A percentile compares a stretch with the other conserved stretches of the same genome.
These are phyloP conservation scores for Beauveria australis DNA, from an alignment of 2,329 filamentous ascomycete species.

Conservation along the genomic window DNA sequence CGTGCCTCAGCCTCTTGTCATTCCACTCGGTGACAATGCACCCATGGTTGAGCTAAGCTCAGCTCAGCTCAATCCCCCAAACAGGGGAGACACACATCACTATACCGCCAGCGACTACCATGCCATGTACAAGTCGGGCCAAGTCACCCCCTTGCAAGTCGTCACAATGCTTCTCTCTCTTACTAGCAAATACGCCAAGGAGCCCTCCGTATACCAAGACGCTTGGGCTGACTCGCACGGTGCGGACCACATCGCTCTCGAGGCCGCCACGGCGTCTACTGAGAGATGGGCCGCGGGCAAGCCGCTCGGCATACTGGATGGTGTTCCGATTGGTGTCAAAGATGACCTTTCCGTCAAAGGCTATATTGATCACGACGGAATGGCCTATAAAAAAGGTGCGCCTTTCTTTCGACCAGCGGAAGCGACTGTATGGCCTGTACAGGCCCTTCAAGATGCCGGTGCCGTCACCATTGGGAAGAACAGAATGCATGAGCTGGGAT, in stretches of 20 bases:
- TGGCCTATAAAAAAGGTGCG: conserved; percentile 48
- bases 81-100: conserved; percentile 44
- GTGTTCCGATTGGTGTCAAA: conserved; percentile 76
- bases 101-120: conserved; percentile 71
- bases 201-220: conserved; percentile 53
- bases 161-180: conserved; percentile 62
- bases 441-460: conserved; percentile 63
- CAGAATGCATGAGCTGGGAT: conserved; percentile 73
- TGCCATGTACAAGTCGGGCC: conserved; percentile 60
- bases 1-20: conserved; percentile 43
- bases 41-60: conserved; percentile 32
- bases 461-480: conserved; percentile 69
- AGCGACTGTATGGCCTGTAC: conserved; percentile 62
- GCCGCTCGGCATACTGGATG: conserved; percentile 64
- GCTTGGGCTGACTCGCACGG: conserved; percentile 64
- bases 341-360: conserved; percentile 68
- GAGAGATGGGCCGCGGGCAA: conserved; percentile 60
- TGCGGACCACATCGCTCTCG: conserved; percentile 47
- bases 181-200: conserved; percentile 50
- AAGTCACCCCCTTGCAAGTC: conserved; percentile 64
- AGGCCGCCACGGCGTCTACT: conserved; percentile 65
- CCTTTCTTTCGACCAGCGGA: conserved; percentile 40
- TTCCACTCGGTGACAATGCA: conserved; percentile 35
- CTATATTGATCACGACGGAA: conserved; percentile 59
- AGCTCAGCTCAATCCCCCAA: conserved; percentile 32